Percentiles rank a stretch among this genome's conserved stretches.
These are phyloP conservation scores for Flaveria ramosissima DNA, from an alignment of 129 eudicot genomes.

Conservation along the genomic window DNA sequence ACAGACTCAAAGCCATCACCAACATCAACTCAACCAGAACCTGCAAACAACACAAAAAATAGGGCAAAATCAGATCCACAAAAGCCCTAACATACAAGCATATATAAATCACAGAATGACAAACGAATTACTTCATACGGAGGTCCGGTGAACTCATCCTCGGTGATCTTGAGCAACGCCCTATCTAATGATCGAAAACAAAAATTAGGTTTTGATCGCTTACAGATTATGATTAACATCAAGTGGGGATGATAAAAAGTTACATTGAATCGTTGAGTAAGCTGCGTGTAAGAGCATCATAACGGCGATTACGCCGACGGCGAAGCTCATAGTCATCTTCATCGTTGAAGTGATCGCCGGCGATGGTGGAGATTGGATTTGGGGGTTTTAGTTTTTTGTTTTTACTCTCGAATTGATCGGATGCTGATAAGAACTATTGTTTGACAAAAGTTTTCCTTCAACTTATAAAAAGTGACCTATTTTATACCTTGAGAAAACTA, in stretches of 20 bases:
- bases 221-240: neutral
- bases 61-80: constrained; percentile 2
- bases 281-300: constrained; percentile 81
- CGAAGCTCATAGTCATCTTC: constrained; percentile 57
- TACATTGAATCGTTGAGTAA: constrained; percentile 94
- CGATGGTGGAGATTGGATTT: constrained; percentile 27
- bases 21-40: constrained; percentile 68
- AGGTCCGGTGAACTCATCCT: constrained; percentile 83
- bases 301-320: constrained; percentile 75
- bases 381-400: constrained; percentile 2
- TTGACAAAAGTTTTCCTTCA: neutral
- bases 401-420: neutral
- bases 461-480: neutral
- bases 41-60: constrained; percentile 41
- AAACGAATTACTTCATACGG: constrained; percentile 56
- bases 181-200: constrained; percentile 50
- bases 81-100: constrained; percentile 24
- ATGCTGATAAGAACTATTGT: neutral
- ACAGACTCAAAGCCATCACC: constrained; percentile 70
- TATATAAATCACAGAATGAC: constrained; percentile 5
- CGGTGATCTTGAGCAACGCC: constrained; percentile 84
- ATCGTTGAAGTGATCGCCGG: constrained; percentile 44
- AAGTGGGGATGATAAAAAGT: neutral
- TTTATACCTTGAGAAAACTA: neutral
- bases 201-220: constrained; percentile 1